Evolutionary conservation across 164 flowering plant genomes (phyloP).

Genomic region (Sextonia rubra): DNA sequence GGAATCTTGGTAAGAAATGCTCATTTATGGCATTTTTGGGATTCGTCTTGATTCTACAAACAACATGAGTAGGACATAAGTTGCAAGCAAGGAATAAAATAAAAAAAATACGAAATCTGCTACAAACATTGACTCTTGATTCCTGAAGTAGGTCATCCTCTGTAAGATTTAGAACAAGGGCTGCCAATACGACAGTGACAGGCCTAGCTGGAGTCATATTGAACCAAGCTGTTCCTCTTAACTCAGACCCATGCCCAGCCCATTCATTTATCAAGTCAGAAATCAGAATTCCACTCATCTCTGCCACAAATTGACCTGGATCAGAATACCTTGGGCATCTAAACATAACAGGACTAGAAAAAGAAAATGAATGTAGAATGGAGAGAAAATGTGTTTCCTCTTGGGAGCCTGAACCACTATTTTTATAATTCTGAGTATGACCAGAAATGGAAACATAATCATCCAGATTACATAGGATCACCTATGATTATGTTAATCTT

Average conservation of each 20-base stretch:
- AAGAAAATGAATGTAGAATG: too few species aligned
- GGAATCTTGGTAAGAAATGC: conserved; percentile 90
- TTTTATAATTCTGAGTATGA: too few species aligned
- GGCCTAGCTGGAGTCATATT: neutral
- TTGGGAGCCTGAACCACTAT: too few species aligned
- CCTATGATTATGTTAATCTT: too few species aligned
- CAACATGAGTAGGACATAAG: conserved; percentile 1
- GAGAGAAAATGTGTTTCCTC: too few species aligned
- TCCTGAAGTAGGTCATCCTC: neutral
- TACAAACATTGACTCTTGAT: conserved; percentile 1
- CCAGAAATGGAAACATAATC: too few species aligned
- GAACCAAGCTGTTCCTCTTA: neutral
- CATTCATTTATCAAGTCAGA: too few species aligned
- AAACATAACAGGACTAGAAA: too few species aligned
- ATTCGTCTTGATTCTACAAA: conserved; percentile 81
- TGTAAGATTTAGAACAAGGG: neutral
- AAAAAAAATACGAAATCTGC: neutral
- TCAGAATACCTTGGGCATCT: neutral
- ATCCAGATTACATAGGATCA: too few species aligned
- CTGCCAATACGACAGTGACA: neutral
- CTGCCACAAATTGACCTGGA: neutral
- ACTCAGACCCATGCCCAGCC: neutral
- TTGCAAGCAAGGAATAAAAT: neutral
- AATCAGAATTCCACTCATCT: neutral
- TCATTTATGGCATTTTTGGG: conserved; percentile 99